These are phyloP conservation scores for Thuidium tamariscinum DNA, from an alignment of 225 moss, liverwort and hornwort species.

Conservation along the genomic window DNA sequence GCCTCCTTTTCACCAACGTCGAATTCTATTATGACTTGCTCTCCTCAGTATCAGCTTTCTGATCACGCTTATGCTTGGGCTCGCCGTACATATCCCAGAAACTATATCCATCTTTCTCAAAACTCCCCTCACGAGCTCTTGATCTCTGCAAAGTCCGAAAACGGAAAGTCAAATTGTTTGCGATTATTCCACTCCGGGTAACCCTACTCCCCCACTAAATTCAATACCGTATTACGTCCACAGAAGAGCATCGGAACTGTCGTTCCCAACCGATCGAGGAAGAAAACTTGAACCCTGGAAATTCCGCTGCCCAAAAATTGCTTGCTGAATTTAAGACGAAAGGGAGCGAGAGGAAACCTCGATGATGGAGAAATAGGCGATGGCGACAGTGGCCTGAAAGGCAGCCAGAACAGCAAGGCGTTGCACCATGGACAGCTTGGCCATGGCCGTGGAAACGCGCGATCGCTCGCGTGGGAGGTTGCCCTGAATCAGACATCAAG, in stretches of 20 bases:
- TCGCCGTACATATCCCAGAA: slow-evolving; percentile 46
- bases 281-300: not conserved
- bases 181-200: not conserved
- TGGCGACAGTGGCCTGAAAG: slow-evolving; percentile 27
- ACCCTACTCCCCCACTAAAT: not conserved
- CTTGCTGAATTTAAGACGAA: not conserved
- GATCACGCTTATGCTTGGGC: slow-evolving; percentile 27
- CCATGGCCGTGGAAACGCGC: slow-evolving; percentile 1
- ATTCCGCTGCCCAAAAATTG: not conserved
- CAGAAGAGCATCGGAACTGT: not conserved
- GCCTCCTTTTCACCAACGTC: not conserved
- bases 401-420: slow-evolving; percentile 37
- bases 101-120: slow-evolving; percentile 35
- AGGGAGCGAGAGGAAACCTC: slow-evolving; percentile 6
- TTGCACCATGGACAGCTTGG: slow-evolving; percentile 24
- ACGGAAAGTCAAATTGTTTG: not conserved
- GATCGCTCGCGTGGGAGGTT: not conserved
- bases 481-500: not conserved
- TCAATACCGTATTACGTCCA: not conserved
- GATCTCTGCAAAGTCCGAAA: slow-evolving; percentile 20
- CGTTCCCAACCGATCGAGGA: not conserved
- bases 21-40: not conserved
- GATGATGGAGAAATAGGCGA: slow-evolving; percentile 43
- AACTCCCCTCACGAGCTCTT: slow-evolving; percentile 41
- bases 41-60: not conserved